Evolutionary conservation across 1,284 basidiomycete genomes (phyloP), one percentile per base, ranked within the genome.

Genomic region (Sparassis latifolia): DNA sequence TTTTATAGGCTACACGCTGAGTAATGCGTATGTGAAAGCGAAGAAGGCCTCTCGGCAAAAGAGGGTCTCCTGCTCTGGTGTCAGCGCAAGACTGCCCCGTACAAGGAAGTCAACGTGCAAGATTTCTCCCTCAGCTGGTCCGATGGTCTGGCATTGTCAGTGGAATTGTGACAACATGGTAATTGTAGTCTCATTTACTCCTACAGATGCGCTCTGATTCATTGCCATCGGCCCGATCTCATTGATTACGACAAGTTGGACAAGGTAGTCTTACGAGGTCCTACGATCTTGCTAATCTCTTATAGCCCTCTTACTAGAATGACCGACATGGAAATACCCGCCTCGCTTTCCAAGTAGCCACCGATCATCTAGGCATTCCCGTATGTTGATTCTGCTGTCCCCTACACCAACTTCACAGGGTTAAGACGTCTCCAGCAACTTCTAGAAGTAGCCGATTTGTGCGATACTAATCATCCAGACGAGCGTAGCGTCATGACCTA

Each of bases 61-160:
- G 97, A 98, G 66, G 96, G 94, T 42, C 79, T 99, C 10, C 74
- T 99, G 2, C 79, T 99, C 1, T 99, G 96, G 96, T 97, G 95
- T 73, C 96, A 98, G 65, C 83, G 96, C 50, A 97, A 97, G 71
- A 99, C 97, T 1, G 82, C 81, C 32, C 84, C 86, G 0, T 98
- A 99, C 71, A 81, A 84, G 53, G 91, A 95, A 60, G 95, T 98
- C 20, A 73, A 97, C 49, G 92, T 99, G 5, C 83, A 91, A 69
- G 92, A 98, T 66, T 99, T 99, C 66, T 91, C 91, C 12, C 68
- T 80, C 41, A 94, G 91, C 63, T 99, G 92, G 87, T 86, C 87
- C 42, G 92, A 97, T 66, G 96, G 96, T 40, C 81, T 98, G 52
- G 96, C 96, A 44, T 75, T 99, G 92, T 95, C 69, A 64, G 86